These are phyloP conservation scores for Chaetomium sp. DNA, from an alignment of 2,329 filamentous ascomycete species.

Conservation along the genomic window DNA sequence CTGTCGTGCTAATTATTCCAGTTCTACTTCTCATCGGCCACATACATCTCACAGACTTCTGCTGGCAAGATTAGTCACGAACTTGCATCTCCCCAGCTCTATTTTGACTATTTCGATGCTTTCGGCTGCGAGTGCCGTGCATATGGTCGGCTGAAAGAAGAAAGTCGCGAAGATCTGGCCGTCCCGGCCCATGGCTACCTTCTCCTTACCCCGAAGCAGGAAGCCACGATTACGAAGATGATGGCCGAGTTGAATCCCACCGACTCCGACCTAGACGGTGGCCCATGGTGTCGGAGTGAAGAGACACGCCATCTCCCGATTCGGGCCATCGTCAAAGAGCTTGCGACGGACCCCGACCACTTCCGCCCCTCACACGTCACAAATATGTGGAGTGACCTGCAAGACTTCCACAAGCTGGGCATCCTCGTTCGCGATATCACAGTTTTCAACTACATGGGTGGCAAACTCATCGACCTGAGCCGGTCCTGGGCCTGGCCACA, in stretches of 20 bases:
- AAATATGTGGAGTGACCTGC: conserved; percentile 14
- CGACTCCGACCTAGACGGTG: background rate
- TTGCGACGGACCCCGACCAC: background rate
- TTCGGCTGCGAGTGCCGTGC: conserved; percentile 29
- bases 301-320: conserved; percentile 5
- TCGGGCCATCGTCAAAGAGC: conserved; percentile 22
- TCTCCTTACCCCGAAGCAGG: conserved; percentile 10
- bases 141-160: conserved; percentile 25
- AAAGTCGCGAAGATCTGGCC: conserved; percentile 14
- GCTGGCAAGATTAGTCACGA: background rate
- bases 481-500: conserved; percentile 19
- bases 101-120: conserved; percentile 10
- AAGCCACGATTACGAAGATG: background rate
- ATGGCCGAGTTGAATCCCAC: background rate
- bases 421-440: conserved; percentile 22
- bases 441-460: conserved; percentile 18
- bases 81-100: background rate
- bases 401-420: conserved; percentile 19
- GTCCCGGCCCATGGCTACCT: conserved; percentile 23
- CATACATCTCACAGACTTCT: background rate
- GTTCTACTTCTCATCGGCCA: background rate
- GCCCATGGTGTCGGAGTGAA: conserved; percentile 3
- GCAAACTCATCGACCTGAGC: conserved; percentile 27
- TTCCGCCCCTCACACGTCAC: conserved; percentile 1
- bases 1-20: background rate